Percentiles rank a stretch among this genome's conserved stretches.
phyloP scores from a whole-genome alignment of 164 flowering plant genomes.

The Kalanchoe fedtschenkoi region DNA sequence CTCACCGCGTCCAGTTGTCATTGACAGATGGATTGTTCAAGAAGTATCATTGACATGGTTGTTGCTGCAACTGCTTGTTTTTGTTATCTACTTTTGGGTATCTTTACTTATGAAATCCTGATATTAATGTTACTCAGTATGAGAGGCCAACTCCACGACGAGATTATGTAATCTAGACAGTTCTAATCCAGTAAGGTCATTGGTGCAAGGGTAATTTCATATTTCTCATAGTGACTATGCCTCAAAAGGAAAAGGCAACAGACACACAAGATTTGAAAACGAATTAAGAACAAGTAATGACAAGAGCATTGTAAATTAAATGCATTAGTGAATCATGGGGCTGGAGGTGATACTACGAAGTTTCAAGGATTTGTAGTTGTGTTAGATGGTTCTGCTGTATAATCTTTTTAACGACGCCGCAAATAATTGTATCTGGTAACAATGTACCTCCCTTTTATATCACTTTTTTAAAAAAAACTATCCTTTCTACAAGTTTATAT shows the following conservation, averaged over 20 bases:
- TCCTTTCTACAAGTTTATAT: no score
- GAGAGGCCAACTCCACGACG: slow-evolving; percentile 52
- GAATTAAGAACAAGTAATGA: slow-evolving; percentile 19
- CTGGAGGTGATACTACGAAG: slow-evolving; percentile 25
- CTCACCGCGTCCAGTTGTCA: no score
- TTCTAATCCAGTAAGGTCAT: slow-evolving; percentile 21
- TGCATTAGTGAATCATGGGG: slow-evolving; percentile 16
- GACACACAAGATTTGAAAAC: slow-evolving; percentile 25
- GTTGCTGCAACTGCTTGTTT: no score
- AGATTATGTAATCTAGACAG: neutral
- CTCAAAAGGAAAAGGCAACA: slow-evolving; percentile 21
- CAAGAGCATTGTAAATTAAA: no score
- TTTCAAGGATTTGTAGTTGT: slow-evolving; percentile 20
- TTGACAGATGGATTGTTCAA: no score
- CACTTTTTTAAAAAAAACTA: no score
- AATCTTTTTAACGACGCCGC: slow-evolving; percentile 59
- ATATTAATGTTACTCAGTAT: slow-evolving; percentile 86
- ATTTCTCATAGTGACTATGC: slow-evolving; percentile 20
- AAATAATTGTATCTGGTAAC: slow-evolving; percentile 60
- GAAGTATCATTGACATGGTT: no score
- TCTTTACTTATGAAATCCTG: slow-evolving; percentile 89
- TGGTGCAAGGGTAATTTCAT: slow-evolving; percentile 35
- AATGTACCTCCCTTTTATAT: slow-evolving; percentile 67
- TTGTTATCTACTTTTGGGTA: no score
- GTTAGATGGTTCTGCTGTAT: slow-evolving; percentile 34